Evolutionary conservation across 2,329 filamentous ascomycete species (phyloP).

Genomic region (Pyrenophora seminiperda): DNA sequence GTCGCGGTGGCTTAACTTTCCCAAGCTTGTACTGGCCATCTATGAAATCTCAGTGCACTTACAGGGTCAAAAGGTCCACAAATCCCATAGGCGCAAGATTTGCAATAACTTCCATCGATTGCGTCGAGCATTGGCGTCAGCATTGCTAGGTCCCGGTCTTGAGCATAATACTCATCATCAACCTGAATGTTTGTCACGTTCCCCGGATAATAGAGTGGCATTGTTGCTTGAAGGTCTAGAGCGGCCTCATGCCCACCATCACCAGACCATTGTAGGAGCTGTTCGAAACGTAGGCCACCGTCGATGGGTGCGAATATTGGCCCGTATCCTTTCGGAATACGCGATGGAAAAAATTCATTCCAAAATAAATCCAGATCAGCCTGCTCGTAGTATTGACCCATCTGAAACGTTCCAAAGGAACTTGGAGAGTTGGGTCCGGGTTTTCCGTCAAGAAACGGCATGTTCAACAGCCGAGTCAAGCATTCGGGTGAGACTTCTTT

Average conservation of each 20-base stretch:
- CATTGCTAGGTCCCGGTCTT: background rate
- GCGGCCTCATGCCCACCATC: background rate
- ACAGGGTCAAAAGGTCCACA: slow-evolving; percentile 1
- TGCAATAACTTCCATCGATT: background rate
- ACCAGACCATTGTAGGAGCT: background rate
- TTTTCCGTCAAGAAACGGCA: background rate
- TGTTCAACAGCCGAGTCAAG: background rate
- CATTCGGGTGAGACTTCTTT: background rate
- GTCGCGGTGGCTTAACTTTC: background rate
- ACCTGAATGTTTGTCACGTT: background rate
- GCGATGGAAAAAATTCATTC: background rate
- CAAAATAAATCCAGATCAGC: background rate
- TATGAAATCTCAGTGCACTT: background rate
- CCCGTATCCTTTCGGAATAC: background rate
- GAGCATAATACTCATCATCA: background rate
- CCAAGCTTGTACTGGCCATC: background rate
- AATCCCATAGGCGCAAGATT: background rate
- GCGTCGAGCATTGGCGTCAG: background rate
- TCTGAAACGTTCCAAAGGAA: background rate
- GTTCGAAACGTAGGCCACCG: background rate
- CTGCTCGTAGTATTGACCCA: background rate
- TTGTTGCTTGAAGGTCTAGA: background rate
- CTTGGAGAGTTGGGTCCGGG: background rate
- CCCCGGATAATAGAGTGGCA: background rate
- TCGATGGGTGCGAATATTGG: background rate